Base-by-base conservation (phyloP, 2,329 filamentous ascomycete genomes). In the Clarireedia paspali region DNA sequence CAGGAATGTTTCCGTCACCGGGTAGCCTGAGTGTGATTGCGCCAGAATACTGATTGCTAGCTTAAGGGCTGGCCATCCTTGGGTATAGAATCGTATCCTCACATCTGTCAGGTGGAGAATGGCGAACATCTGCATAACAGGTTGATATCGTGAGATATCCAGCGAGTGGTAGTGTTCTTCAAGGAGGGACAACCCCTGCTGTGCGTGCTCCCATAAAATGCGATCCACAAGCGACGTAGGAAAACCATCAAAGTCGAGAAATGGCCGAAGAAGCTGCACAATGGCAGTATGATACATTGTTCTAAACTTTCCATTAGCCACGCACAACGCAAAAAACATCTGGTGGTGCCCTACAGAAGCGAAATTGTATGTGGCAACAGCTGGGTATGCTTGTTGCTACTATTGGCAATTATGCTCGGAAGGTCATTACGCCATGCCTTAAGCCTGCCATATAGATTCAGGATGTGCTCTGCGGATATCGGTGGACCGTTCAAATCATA, bases 91-190 rank as follows among this genome's bases (percentile, higher is more conserved):
- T 23, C 67, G 64, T n/a, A 64, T 57, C 26, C 70, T 49, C 6
- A 64, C 50, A 49, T 70, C 68, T 10, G 61, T 63, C 23, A 71
- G 53, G 46, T 70, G 66, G 3, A 71, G 60, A 30, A 67, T 17
- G 23, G 63, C 59, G 57, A 70, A 69, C 58, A 70, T 66, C 50
- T 71, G 70, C 15, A 70, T 54, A 1, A 67, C 65, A 2, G 67
- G 63, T 44, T 70, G 68, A 53, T 69, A 70, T 23, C 63, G 63
- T 52, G 63, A 67, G 1, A 62, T 63, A 53, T 67, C 70, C 10
- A 63, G 59, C 5, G 55, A 56, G 9, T 59, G 57, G 59, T 70
- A 71, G 45, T 63, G 58, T 17, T 61, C 59, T 9, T 66, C 61
- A 9, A 70, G 59, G n/a, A 71, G 62, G 42, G 60, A 60, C 14